Conservation (phyloP, 768 basidiomycete species). For the Lactifluus pinguis region DNA sequence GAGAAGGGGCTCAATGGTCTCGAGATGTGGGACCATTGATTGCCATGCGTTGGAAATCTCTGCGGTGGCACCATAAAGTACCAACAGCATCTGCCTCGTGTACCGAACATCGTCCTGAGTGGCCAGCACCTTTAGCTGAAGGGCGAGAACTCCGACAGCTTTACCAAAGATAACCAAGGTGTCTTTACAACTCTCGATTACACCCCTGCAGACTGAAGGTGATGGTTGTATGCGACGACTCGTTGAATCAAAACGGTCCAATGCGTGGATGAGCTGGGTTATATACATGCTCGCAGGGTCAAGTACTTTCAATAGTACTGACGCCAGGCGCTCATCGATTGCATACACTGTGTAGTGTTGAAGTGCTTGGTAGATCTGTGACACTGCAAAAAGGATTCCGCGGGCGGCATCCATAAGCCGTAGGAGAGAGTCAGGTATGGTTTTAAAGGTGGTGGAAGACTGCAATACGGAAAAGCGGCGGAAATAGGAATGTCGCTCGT, state of each 20-base stretch:
- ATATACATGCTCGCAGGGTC: constrained; percentile 79
- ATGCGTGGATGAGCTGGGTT: constrained; percentile 71
- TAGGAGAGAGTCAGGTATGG: constrained; percentile 61
- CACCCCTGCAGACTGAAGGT: constrained; percentile 58
- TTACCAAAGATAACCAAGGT: constrained; percentile 78
- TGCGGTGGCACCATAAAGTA: constrained; percentile 81
- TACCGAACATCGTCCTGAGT: constrained; percentile 78
- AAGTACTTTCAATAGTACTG: constrained; percentile 74
- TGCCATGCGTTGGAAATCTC: constrained; percentile 87
- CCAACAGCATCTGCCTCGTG: constrained; percentile 75
- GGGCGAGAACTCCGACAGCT: constrained; percentile 71
- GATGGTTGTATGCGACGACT: constrained; percentile 63
- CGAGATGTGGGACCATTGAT: constrained; percentile 57
- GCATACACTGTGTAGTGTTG: constrained; percentile 81
- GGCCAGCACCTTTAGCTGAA: constrained; percentile 73
- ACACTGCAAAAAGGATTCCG: constrained; percentile 84
- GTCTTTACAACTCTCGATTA: constrained; percentile 79
- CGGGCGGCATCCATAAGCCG: constrained; percentile 81
- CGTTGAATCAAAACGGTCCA: constrained; percentile 85
- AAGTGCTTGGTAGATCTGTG: constrained; percentile 83
- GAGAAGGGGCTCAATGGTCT: constrained; percentile 58
- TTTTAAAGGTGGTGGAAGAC: constrained; percentile 45
- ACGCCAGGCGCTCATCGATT: constrained; percentile 73
- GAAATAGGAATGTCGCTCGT: constrained; percentile 89
- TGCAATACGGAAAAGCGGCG: constrained; percentile 79